Percentiles rank a stretch among this genome's conserved stretches.
Conservation (phyloP, 306 rosid species). For the Lagenaria siceraria region DNA sequence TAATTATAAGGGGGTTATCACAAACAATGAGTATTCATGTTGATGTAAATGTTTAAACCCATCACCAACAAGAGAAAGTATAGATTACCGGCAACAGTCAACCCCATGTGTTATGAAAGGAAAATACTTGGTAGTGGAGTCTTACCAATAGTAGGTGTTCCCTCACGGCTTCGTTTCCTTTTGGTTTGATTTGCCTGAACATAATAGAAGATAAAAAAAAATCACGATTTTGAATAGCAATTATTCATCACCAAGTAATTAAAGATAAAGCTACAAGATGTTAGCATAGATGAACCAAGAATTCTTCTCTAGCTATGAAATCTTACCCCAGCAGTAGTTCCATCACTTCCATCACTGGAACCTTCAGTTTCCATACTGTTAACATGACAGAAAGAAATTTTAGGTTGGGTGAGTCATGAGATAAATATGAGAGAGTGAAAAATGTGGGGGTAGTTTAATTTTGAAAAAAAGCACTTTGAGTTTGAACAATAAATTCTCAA, state of each 20-base stretch:
- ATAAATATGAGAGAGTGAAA: not conserved
- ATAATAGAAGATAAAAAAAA: conserved; percentile 14
- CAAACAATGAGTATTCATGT: not conserved
- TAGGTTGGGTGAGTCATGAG: conserved; percentile 15
- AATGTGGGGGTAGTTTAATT: not conserved
- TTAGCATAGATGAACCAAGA: conserved; percentile 1
- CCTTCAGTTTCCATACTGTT: conserved; percentile 67
- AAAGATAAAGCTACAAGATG: conserved; percentile 6
- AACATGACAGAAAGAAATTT: conserved; percentile 13
- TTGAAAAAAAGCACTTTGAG: not conserved
- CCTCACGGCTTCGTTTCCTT: conserved; percentile 75
- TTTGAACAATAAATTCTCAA: not conserved
- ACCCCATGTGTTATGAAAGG: not conserved
- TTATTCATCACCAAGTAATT: not conserved
- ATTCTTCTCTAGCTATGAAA: conserved; percentile 1
- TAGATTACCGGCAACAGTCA: not conserved
- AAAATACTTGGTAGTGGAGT: conserved; percentile 6
- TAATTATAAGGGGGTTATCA: not conserved
- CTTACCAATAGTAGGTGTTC: conserved; percentile 67
- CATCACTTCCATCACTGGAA: conserved; percentile 79
- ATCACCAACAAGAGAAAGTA: not conserved
- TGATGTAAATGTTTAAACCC: not conserved
- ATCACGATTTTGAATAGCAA: not conserved
- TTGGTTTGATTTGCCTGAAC: conserved; percentile 55
- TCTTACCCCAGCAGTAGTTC: conserved; percentile 61